Conservation (phyloP, 805 yeast genomes). For the Candida namnaoensis region DNA sequence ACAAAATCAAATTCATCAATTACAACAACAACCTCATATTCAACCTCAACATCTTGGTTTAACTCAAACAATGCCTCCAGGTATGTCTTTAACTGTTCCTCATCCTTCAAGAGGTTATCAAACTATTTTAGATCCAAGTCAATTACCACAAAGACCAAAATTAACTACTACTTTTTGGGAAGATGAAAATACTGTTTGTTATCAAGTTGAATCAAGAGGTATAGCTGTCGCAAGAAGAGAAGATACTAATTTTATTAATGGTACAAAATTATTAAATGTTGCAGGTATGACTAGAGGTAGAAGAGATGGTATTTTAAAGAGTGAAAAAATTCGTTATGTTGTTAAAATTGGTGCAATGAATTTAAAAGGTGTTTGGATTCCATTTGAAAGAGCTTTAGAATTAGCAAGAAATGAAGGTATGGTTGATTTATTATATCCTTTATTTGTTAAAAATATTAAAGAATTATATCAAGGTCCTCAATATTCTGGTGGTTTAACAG, state of each 20-base stretch:
- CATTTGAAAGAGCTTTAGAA: slow-evolving; percentile 61
- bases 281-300: slow-evolving; percentile 71
- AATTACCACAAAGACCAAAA: slow-evolving; percentile 37
- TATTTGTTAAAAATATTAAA: slow-evolving; percentile 61
- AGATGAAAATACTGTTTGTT: slow-evolving; percentile 63
- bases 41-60: slow-evolving; percentile 5
- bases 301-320: slow-evolving; percentile 60
- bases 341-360: slow-evolving; percentile 74
- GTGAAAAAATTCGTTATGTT: slow-evolving; percentile 59
- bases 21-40: slow-evolving; percentile 5
- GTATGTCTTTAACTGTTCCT: neutral
- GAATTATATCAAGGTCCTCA: slow-evolving; percentile 21
- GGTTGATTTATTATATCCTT: slow-evolving; percentile 46
- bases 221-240: slow-evolving; percentile 62
- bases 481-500: slow-evolving; percentile 20
- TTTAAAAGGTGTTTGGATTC: slow-evolving; percentile 70
- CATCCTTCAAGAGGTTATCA: slow-evolving; percentile 4
- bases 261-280: slow-evolving; percentile 59
- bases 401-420: slow-evolving; percentile 64
- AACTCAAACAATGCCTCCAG: slow-evolving; percentile 7
- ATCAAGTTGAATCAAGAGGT: slow-evolving; percentile 64
- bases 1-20: too few species aligned
- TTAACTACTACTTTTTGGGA: slow-evolving; percentile 74
- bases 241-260: slow-evolving; percentile 66
- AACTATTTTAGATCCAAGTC: slow-evolving; percentile 16